Conservation (phyloP, 768 basidiomycete genomes). For the Leucosporidium scottii region DNA sequence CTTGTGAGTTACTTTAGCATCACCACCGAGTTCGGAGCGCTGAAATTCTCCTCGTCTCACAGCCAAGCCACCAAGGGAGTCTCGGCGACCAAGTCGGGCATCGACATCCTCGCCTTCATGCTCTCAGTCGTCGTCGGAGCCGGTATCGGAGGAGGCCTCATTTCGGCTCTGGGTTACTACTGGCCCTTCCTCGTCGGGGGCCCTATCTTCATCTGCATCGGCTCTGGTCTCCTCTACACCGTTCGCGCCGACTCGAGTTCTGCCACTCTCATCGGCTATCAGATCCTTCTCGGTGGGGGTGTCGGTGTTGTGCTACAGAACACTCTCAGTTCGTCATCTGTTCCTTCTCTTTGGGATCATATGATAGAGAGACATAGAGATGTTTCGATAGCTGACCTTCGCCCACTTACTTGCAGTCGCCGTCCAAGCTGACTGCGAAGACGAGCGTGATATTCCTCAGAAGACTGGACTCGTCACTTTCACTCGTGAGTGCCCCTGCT, state of each 20-base stretch:
- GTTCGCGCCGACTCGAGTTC: conserved; percentile 36
- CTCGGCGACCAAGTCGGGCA: conserved; percentile 41
- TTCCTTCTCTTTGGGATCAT: too few species aligned
- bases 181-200: conserved; percentile 40
- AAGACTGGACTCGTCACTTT: conserved; percentile 43
- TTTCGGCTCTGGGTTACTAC: conserved; percentile 40
- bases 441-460: conserved; percentile 41
- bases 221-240: conserved; percentile 43
- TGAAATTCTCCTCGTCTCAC: background rate
- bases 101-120: conserved; percentile 43
- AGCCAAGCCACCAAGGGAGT: conserved; percentile 35
- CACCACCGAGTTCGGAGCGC: background rate
- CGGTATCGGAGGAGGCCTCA: conserved; percentile 38
- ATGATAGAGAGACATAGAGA: too few species aligned
- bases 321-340: conserved; percentile 37
- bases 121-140: conserved; percentile 30
- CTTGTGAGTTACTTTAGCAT: background rate
- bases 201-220: conserved; percentile 40
- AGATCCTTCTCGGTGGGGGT: conserved; percentile 44
- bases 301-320: conserved; percentile 44
- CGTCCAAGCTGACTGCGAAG: conserved; percentile 44
- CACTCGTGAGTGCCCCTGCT: conserved; percentile 15
- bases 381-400: background rate
- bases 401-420: conserved; percentile 14
- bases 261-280: conserved; percentile 42